Evolutionary conservation across 2,329 filamentous ascomycete species (phyloP).

Genomic region (Cladosporium sp.): DNA sequence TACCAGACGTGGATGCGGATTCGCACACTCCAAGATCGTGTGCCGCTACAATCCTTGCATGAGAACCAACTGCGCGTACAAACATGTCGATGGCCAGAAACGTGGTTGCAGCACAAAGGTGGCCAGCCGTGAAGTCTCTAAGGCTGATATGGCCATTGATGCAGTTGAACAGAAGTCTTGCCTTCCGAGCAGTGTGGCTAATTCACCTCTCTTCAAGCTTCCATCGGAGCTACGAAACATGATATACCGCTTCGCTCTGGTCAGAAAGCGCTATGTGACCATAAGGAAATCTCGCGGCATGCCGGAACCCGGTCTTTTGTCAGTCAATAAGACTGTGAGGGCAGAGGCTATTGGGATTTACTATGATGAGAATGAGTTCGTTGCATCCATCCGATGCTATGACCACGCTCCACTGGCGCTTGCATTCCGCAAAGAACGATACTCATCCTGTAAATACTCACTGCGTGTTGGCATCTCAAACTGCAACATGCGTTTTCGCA

Average conservation of each 20-base stretch:
- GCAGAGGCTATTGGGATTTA: not conserved
- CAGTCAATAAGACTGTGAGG: not conserved
- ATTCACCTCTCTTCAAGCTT: not conserved
- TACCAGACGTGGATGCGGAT: slow-evolving; percentile 75
- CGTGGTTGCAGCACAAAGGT: too few species aligned
- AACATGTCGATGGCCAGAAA: slow-evolving; percentile 84
- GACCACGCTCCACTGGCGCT: not conserved
- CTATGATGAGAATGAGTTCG: not conserved
- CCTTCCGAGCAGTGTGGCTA: not conserved
- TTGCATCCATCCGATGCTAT: fast-evolving
- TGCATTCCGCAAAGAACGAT: not conserved
- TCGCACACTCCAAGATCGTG: slow-evolving; percentile 76
- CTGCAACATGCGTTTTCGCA: too few species aligned
- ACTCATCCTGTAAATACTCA: too few species aligned
- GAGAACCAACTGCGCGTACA: slow-evolving; percentile 82
- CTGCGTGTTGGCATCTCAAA: too few species aligned
- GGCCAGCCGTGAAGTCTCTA: too few species aligned
- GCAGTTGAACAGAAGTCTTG: too few species aligned
- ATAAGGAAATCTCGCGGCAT: not conserved
- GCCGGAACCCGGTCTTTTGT: not conserved
- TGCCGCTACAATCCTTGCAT: slow-evolving; percentile 92
- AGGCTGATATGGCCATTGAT: too few species aligned
- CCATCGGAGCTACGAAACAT: not conserved
- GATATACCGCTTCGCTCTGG: not conserved
- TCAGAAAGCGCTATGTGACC: not conserved